Base-by-base conservation (phyloP, 2,329 filamentous ascomycete genomes). In the Fusarium sp. region DNA sequence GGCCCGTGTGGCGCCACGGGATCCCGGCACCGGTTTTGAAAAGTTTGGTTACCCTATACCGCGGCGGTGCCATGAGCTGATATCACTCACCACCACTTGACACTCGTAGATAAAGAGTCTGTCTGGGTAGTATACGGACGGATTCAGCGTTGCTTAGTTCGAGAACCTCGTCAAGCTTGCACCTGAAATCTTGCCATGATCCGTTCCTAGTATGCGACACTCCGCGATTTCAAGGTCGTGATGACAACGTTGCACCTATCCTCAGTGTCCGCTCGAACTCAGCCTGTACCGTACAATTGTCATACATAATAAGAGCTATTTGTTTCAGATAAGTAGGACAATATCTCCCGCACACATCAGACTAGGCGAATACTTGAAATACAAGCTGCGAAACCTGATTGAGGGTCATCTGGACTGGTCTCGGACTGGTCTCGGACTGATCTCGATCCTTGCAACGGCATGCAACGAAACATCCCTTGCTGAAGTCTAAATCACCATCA, bases 401-500 rank as follows among this genome's bases (percentile, higher is more conserved):
- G 10, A 45, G 38, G 60, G 20, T 41, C 30, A 36, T 62, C 26
- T 22, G 24, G 38, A 30, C 28, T 22, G 26, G 34, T 38, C 26
- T 26, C 26, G 24, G 38, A 30, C 28, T 22, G 26, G 34, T 38
- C 26, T 26, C 26, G 26, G 26, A 26, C 26, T 26, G 26, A 71
- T 72, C 68, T 72, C 68, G 62, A 72, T 72, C 62, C 9, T 38
- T 36, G 24, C 38, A 59, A 68, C 62, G 69, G 57, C 24, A 72
- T 72, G 68, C 47, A 54, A 39, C 38, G 32, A n/a, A 30, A 22
- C 56, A 71, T 62, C 51, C 67, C 62, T 67, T 62, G 36, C 41
- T 67, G 24, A 65, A 59, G 42, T 50, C 38, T 28, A 39, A 45
- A 47, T 28, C 36, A 38, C 34, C 26, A 62, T 26, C 26, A 59